Evolutionary conservation across 2,329 filamentous ascomycete species (phyloP), one percentile per base, ranked within the genome.

Genomic region (Penicillium sp.): DNA sequence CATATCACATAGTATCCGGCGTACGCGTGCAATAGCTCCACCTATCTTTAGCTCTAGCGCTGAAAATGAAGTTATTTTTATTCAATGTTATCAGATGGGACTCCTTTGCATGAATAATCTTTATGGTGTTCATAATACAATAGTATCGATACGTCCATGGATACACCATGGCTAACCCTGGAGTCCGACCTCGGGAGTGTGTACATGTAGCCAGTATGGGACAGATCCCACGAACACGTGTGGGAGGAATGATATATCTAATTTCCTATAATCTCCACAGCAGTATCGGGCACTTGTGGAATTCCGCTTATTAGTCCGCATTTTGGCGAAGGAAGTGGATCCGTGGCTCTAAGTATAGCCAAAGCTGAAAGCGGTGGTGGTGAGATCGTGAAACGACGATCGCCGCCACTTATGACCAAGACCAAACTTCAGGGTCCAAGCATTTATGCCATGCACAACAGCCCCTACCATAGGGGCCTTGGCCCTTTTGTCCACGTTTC

Each of bases 331-430:
- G 8, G 11, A 43, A 50, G 33, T 50, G 45, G 45, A 47, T 27
- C 45, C 26, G 19, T 42, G 39, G 27, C 33, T 26, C 57, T 58
- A 62, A 50, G 55, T 62, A 58, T 58, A 58, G 60, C 19, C 26
- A 19, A 16, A 46, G 43, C 58, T 53, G 61, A 54, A 62, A 56
- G 54, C 59, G 61, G 61, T 54, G 56, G 51, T 51, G 35, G 26
- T 37, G 35, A 57, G 56, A 57, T 61, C 55, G 54, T 63, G 59
- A 62, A 63, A 63, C 61, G 49, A 60, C 59, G 61, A 63, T 61
- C 58, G 50, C 43, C 45, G 26, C 58, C 14, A 31, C n/a, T 42
- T 7, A 25, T 29, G 35, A 52, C 57, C 53, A 53, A 53, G 53
- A 39, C 54, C 52, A 54, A 53, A 27, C 29, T 33, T 47, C 54